phyloP scores from a whole-genome alignment of 1,284 basidiomycete genomes.

The Rhodofomes roseus region DNA sequence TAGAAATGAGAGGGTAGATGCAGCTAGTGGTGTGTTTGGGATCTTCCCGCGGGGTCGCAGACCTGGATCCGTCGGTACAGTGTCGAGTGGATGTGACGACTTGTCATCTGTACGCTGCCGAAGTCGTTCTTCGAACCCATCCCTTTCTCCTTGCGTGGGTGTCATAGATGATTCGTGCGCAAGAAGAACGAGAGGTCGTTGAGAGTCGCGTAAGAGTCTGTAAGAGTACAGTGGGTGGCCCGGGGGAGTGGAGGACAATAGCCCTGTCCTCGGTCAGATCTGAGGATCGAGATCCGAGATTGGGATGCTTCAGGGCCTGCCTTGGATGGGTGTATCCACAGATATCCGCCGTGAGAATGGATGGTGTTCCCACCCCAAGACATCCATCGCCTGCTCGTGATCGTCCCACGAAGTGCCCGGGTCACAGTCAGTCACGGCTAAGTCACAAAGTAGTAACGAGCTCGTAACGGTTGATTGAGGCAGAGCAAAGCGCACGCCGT shows the following conservation, averaged over 20 bases:
- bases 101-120: conserved; percentile 31
- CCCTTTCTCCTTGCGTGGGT: conserved; percentile 12
- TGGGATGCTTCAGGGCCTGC: too few relatives aligned
- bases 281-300: not conserved
- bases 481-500: too few relatives aligned
- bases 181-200: not conserved
- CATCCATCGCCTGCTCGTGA: too few relatives aligned
- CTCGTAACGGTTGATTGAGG: too few relatives aligned
- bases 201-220: not conserved
- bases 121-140: conserved; percentile 45
- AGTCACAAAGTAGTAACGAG: too few relatives aligned
- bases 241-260: not conserved
- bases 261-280: not conserved
- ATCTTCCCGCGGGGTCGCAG: conserved; percentile 53
- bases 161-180: not conserved
- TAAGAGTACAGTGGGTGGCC: not conserved
- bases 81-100: conserved; percentile 45
- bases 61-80: conserved; percentile 38
- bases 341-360: too few relatives aligned
- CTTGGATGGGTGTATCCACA: too few relatives aligned
- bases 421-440: too few relatives aligned
- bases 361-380: too few relatives aligned
- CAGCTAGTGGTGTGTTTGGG: conserved; percentile 81
- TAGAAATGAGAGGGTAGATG: conserved; percentile 69
- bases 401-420: too few relatives aligned